Conservation (phyloP, 352 stramenopile species). For the Phytopythium aichiense region DNA sequence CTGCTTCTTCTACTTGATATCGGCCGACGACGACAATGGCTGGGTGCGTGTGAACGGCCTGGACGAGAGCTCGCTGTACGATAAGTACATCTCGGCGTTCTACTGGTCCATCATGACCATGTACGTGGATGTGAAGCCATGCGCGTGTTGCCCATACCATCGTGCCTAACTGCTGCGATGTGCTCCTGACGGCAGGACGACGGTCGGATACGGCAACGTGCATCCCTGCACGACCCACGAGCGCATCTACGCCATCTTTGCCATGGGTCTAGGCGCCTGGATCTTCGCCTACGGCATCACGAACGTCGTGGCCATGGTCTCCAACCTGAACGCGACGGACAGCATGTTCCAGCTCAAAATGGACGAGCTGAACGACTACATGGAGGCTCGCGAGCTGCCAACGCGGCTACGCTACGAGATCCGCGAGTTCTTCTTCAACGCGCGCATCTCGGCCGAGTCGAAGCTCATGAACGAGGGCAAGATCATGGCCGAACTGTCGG, state of each 20-base stretch:
- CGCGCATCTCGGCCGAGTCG: conserved; percentile 62
- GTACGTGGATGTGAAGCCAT: conserved; percentile 15
- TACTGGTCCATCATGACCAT: conserved; percentile 83
- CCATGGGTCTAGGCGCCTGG: conserved; percentile 71
- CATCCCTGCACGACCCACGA: conserved; percentile 50
- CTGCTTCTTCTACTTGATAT: conserved; percentile 63
- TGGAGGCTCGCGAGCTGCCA: conserved; percentile 66
- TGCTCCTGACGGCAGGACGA: conserved; percentile 29
- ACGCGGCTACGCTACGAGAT: conserved; percentile 75
- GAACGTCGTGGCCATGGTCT: conserved; percentile 62
- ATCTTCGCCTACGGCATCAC: conserved; percentile 85
- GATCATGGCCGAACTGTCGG: conserved; percentile 66
- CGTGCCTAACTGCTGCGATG: neutral
- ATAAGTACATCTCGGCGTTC: conserved; percentile 58
- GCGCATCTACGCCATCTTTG: conserved; percentile 66
- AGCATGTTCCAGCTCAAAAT: conserved; percentile 67
- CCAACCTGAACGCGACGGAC: conserved; percentile 63
- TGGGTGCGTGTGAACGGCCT: conserved; percentile 42
- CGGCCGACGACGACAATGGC: conserved; percentile 35
- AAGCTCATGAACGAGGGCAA: conserved; percentile 70
- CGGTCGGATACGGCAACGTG: conserved; percentile 70
- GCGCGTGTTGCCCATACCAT: neutral
- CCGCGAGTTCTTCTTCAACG: conserved; percentile 81
- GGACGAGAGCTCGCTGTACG: conserved; percentile 33
- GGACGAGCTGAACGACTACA: conserved; percentile 82